Evolutionary conservation across 1,284 basidiomycete genomes (phyloP).

Genomic region (Cryptococcus sp.): DNA sequence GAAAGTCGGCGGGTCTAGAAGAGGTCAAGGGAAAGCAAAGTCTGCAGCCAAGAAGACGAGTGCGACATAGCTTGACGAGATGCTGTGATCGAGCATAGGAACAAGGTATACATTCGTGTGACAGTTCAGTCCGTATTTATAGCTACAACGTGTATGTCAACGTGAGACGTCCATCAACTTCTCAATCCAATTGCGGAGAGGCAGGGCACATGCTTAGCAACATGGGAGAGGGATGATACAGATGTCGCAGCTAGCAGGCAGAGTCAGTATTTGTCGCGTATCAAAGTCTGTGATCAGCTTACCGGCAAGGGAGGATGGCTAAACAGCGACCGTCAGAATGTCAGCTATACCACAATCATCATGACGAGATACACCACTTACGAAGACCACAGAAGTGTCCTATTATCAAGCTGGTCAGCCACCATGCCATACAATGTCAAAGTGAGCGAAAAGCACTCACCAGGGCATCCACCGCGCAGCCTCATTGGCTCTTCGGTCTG

Average conservation of each 20-base stretch:
- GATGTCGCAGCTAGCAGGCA: slow-evolving; percentile 36
- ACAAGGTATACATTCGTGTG: too few relatives aligned
- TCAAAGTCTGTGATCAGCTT: slow-evolving; percentile 10
- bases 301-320: slow-evolving; percentile 51
- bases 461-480: slow-evolving; percentile 51
- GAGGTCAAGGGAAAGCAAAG: background rate
- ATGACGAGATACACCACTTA: slow-evolving; percentile 21
- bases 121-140: too few relatives aligned
- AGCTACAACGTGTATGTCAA: too few relatives aligned
- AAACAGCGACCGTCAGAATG: background rate
- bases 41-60: too few relatives aligned
- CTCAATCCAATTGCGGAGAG: background rate
- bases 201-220: slow-evolving; percentile 26
- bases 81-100: too few relatives aligned
- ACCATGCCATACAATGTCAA: background rate
- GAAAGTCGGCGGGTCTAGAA: slow-evolving; percentile 4
- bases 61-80: too few relatives aligned
- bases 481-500: slow-evolving; percentile 35
- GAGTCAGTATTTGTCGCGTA: background rate
- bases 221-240: slow-evolving; percentile 51
- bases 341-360: slow-evolving; percentile 8
- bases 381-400: slow-evolving; percentile 46
- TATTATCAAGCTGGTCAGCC: slow-evolving; percentile 2
- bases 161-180: background rate
- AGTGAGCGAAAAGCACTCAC: slow-evolving; percentile 6